Percentiles rank a stretch among this genome's conserved stretches.
phyloP scores from a whole-genome alignment of 768 basidiomycete species.

The Grammothele lineata region DNA sequence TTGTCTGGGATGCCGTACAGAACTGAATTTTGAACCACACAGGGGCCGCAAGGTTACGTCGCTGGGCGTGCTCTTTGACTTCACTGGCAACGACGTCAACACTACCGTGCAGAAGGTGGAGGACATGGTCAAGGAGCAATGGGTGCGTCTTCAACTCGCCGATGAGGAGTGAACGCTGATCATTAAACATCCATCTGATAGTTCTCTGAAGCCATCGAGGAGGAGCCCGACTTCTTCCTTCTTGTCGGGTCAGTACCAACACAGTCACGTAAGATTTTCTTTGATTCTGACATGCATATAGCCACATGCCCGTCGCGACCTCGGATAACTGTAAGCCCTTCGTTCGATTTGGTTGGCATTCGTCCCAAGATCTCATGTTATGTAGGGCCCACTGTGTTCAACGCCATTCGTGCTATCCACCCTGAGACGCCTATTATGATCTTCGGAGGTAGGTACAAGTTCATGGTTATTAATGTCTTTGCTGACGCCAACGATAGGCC shows the following conservation, averaged over 20 bases:
- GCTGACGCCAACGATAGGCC: constrained; percentile 37
- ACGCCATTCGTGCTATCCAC: constrained; percentile 70
- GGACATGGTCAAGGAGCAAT: constrained; percentile 74
- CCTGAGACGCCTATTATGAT: constrained; percentile 76
- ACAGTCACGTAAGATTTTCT: not conserved
- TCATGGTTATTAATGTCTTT: not conserved
- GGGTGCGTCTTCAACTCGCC: constrained; percentile 40
- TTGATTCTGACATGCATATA: constrained; percentile 22
- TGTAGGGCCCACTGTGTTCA: constrained; percentile 66
- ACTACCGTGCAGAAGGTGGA: constrained; percentile 72
- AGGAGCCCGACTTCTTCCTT: constrained; percentile 81
- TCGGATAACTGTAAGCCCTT: constrained; percentile 52
- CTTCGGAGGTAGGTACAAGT: constrained; percentile 59
- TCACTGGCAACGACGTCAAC: constrained; percentile 63
- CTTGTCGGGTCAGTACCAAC: constrained; percentile 53
- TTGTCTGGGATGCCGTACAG: not conserved
- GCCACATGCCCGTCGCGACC: constrained; percentile 77
- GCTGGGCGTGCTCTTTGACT: constrained; percentile 76
- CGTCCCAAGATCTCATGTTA: not conserved
- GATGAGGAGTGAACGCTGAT: not conserved
- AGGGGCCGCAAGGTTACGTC: constrained; percentile 73
- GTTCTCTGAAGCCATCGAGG: constrained; percentile 76
- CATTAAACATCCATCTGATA: constrained; percentile 19
- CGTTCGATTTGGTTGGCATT: not conserved
- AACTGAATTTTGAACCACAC: too few species aligned